Conservation (phyloP, 164 flowering plant genomes). For the Echeveria elegans region DNA sequence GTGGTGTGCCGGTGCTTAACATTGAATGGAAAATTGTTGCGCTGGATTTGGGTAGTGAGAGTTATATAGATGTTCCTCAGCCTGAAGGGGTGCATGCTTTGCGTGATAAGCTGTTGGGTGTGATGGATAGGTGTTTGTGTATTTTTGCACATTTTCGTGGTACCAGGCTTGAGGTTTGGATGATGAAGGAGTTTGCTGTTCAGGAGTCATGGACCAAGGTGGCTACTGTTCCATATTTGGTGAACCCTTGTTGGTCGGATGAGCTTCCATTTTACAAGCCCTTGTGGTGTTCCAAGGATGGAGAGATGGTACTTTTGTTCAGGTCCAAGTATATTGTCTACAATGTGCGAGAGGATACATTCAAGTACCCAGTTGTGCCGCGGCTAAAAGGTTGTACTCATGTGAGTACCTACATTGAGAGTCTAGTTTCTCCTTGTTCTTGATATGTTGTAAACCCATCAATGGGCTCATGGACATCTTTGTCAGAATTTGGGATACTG, state of each 20-base stretch:
- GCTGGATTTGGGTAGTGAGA: neutral
- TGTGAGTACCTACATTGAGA: neutral
- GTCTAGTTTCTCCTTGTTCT: neutral
- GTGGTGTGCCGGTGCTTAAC: conserved; percentile 3
- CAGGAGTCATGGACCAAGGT: neutral
- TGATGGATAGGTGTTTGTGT: neutral
- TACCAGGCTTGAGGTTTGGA: conserved; percentile 4
- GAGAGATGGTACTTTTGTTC: neutral
- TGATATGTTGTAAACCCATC: conserved; percentile 14
- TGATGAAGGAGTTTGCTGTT: conserved; percentile 7
- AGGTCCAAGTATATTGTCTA: neutral
- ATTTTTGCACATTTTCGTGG: neutral
- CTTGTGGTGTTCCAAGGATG: neutral
- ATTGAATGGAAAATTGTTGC: conserved; percentile 3
- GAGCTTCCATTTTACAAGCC: conserved; percentile 1
- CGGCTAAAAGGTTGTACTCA: neutral
- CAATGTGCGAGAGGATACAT: neutral
- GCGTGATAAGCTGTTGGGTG: neutral
- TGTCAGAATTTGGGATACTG: too few species aligned
- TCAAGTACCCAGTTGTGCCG: neutral
- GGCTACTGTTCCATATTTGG: conserved; percentile 1
- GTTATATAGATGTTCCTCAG: neutral
- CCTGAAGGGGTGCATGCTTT: neutral
- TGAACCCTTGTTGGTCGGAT: conserved; percentile 4
- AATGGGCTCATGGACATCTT: too few species aligned